These are phyloP conservation scores for Sugiyamaella xylanicola DNA, from an alignment of 1,139 yeast genomes.

Conservation along the genomic window DNA sequence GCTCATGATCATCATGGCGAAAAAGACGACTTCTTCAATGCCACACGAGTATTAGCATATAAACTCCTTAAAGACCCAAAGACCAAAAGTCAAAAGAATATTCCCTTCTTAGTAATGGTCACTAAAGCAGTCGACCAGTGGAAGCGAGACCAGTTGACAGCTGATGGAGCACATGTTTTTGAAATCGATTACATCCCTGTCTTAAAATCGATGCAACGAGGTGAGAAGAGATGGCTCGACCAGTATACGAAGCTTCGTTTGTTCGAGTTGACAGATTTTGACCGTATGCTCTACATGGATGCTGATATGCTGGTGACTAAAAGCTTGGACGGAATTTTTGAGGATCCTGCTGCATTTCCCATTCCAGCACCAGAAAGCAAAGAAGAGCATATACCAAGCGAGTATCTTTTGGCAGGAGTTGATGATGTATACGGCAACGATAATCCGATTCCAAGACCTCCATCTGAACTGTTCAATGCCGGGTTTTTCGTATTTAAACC, in stretches of 20 bases:
- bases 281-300: conserved; percentile 25
- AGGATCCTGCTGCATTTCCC: conserved; percentile 22
- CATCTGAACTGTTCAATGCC: conserved; percentile 20
- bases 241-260: conserved; percentile 24
- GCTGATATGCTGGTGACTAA: conserved; percentile 23
- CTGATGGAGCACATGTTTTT: conserved; percentile 25
- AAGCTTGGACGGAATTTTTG: conserved; percentile 22
- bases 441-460: conserved; percentile 22
- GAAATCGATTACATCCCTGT: conserved; percentile 22
- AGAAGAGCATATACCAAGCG: conserved; percentile 1
- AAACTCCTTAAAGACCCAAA: conserved; percentile 24
- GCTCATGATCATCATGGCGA: conserved; percentile 4
- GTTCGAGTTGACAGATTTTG: conserved; percentile 22
- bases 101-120: conserved; percentile 24
- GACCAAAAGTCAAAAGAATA: conserved; percentile 14
- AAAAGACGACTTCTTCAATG: conserved; percentile 23
- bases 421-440: conserved; percentile 22
- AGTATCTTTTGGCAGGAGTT: conserved; percentile 23
- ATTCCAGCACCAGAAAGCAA: conserved; percentile 17
- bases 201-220: conserved; percentile 13
- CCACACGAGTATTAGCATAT: conserved; percentile 25
- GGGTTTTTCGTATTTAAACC: conserved; percentile 26
- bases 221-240: conserved; percentile 25
- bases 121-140: conserved; percentile 20
- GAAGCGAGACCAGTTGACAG: conserved; percentile 20